phyloP scores from a whole-genome alignment of 805 yeast genomes.

The Babjeviella inositovora region DNA sequence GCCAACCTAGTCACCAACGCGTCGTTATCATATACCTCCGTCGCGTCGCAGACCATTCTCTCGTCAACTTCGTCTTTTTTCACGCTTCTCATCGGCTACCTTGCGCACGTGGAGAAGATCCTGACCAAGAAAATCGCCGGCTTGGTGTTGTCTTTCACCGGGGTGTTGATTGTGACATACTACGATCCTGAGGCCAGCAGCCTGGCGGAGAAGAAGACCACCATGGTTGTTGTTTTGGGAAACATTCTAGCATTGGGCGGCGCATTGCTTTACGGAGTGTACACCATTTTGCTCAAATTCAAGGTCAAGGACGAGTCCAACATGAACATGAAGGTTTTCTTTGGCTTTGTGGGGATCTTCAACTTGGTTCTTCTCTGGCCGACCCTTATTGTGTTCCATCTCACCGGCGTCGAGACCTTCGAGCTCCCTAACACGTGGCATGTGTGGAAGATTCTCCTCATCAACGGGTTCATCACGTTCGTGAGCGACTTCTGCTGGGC shows the following conservation, averaged over 20 bases:
- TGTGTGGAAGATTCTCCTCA: constrained; percentile 33
- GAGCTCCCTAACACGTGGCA: constrained; percentile 45
- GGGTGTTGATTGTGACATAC: constrained; percentile 67
- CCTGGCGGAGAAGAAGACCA: constrained; percentile 4
- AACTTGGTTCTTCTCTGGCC: constrained; percentile 76
- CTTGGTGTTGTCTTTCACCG: constrained; percentile 53
- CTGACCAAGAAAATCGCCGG: constrained; percentile 53
- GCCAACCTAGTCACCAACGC: constrained; percentile 87
- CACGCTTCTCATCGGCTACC: constrained; percentile 69
- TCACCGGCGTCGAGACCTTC: constrained; percentile 48
- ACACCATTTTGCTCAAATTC: constrained; percentile 70
- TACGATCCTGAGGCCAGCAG: constrained; percentile 30
- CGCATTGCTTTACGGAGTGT: constrained; percentile 82
- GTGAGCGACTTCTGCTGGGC: constrained; percentile 94
- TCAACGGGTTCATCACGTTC: constrained; percentile 68
- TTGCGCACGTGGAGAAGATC: constrained; percentile 56
- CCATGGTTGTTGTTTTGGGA: constrained; percentile 32
- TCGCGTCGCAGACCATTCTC: constrained; percentile 85
- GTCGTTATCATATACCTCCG: constrained; percentile 75
- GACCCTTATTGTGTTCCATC: constrained; percentile 47
- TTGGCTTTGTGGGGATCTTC: constrained; percentile 89
- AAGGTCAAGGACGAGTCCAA: constrained; percentile 59
- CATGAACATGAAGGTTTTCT: constrained; percentile 74
- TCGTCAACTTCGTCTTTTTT: constrained; percentile 90
- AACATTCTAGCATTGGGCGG: constrained; percentile 70